phyloP scores from a whole-genome alignment of 2,329 filamentous ascomycete species.

The Cladophialophora bantiana region DNA sequence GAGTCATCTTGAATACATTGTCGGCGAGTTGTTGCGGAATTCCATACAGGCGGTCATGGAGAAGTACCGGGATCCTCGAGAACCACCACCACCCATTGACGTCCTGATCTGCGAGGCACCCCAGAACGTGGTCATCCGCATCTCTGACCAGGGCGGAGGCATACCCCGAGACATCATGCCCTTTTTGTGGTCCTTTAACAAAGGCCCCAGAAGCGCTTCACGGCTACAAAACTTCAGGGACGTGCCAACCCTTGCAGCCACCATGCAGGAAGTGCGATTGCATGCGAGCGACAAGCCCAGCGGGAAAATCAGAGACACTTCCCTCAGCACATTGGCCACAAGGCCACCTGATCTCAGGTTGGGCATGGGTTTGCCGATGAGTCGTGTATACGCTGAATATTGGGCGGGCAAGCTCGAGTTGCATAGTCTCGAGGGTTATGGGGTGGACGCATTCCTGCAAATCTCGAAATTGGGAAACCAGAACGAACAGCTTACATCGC shows the following conservation, averaged over 20 bases:
- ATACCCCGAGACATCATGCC: constrained; percentile 84
- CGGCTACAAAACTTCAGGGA: constrained; percentile 83
- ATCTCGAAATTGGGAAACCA: constrained; percentile 97
- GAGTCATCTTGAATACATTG: constrained; percentile 94
- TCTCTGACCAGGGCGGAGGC: constrained; percentile 94
- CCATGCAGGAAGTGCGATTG: constrained; percentile 74
- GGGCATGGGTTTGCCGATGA: constrained; percentile 92
- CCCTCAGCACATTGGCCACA: constrained; percentile 78
- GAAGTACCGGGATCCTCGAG: constrained; percentile 60
- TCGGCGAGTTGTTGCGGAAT: constrained; percentile 93
- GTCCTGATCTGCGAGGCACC: constrained; percentile 92
- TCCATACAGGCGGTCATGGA: constrained; percentile 93
- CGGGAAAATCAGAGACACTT: constrained; percentile 62
- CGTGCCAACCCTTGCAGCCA: constrained; percentile 91
- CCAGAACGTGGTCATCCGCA: constrained; percentile 93
- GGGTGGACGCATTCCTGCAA: constrained; percentile 93
- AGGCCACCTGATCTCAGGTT: constrained; percentile 85
- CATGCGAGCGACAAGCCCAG: constrained; percentile 32
- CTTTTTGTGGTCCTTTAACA: constrained; percentile 95
- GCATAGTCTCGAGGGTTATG: constrained; percentile 93
- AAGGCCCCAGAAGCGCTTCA: constrained; percentile 79
- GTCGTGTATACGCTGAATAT: constrained; percentile 94
- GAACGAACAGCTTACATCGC: constrained; percentile 87
- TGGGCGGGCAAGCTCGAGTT: constrained; percentile 93
- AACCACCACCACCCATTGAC: constrained; percentile 79